A percentile compares a stretch with the other conserved stretches of the same genome.
Evolutionary conservation across 257 asterid species (phyloP).

Genomic region (Hygrophila difformis): DNA sequence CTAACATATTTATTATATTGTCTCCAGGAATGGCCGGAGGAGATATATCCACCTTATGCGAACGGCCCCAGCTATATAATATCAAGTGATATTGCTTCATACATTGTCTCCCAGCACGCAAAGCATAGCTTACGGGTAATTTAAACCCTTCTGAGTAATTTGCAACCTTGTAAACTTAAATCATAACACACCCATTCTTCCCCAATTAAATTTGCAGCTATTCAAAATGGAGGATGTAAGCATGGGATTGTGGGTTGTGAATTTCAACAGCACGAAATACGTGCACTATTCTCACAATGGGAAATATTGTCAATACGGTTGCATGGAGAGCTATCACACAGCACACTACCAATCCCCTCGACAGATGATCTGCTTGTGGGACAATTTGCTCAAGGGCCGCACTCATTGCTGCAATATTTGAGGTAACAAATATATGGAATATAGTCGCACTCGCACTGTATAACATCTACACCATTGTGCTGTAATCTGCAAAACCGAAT

Average conservation of each 20-base stretch:
- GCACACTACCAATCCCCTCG: constrained; percentile 97
- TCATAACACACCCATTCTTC: too few relatives aligned
- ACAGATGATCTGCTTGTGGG: constrained; percentile 84
- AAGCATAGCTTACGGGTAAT: constrained; percentile 62
- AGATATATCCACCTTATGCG: constrained; percentile 90
- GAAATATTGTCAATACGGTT: constrained; percentile 92
- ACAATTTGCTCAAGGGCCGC: constrained; percentile 41
- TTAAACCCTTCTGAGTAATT: too few relatives aligned
- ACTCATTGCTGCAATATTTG: constrained; percentile 51
- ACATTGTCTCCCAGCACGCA: constrained; percentile 52
- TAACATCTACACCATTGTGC: constrained; percentile 6
- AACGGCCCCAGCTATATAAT: constrained; percentile 88
- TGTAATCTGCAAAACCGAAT: constrained; percentile 5
- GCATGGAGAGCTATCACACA: constrained; percentile 77
- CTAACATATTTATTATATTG: constrained; percentile 11
- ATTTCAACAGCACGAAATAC: constrained; percentile 50
- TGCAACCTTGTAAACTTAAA: too few relatives aligned
- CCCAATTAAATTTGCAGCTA: constrained; percentile 58
- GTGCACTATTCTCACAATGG: constrained; percentile 72
- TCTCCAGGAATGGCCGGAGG: constrained; percentile 95
- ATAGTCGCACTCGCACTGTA: not conserved
- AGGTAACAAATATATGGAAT: constrained; percentile 3
- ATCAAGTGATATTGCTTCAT: constrained; percentile 67
- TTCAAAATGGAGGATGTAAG: constrained; percentile 99
- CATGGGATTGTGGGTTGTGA: constrained; percentile 99